Evolutionary conservation across 768 basidiomycete species (phyloP), one percentile per base, ranked within the genome.

Genomic region (Leccinum fibrillosum): DNA sequence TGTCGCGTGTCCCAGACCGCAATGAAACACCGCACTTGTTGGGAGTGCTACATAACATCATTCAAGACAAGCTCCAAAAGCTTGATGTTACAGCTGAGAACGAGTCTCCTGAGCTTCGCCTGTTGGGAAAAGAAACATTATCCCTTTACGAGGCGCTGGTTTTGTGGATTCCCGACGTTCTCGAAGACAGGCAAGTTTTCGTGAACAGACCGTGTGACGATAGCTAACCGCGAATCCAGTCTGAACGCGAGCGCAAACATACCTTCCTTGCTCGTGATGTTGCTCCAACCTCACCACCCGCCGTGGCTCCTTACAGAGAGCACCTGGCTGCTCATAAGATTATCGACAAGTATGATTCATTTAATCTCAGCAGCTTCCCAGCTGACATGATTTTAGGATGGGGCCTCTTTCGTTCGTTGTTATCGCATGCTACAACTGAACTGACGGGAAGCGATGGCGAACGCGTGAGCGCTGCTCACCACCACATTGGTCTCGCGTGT

Each of bases 131-230:
- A 39, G 78, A 81, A 61, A 72, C 72, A 0, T 55, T 85, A 2
- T 72, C 72, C 7, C 72, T 90, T 13, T 69, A 88, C 13, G 85
- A 89, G 65, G 74, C 77, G 0, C 61, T 89, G 30, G 79, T 78
- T 55, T 82, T 80, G 75, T 75, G 75, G 55, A 66, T 75, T 28
- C 71, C 79, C 2, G 77, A 79, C 13, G 79, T 82, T 12, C 62
- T 74, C 7, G 74, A 78, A 26, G 64, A 75, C 39, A 64, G 65
- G 79, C 75, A 53, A 37, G 73, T 53, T 9, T 49, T 28, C 26
- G 2, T 53, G 13, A 53, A 53, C n/a, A 48, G 19, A 26, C 13
- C 6, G 11, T 26, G 52, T 4, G 25, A 5, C 25, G 15, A 4
- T 49, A 8, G 32, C 53, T 63, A 32, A 62, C 5, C 26, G 2